Evolutionary conservation across 257 asterid species (phyloP), one percentile per base, ranked within the genome.

Genomic region (Craterostigma plantagineum): DNA sequence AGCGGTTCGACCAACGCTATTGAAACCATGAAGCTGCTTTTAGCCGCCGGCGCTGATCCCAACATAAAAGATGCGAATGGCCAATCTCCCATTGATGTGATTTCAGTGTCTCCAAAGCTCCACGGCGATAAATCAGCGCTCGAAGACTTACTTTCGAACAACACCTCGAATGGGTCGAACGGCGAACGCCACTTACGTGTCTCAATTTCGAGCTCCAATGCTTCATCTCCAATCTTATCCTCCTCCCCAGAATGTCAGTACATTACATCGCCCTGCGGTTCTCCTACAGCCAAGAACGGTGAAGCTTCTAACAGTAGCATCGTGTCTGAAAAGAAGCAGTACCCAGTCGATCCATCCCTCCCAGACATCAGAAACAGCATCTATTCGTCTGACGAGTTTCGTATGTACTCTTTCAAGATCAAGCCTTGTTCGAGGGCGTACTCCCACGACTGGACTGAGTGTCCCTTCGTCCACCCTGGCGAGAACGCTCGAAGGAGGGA

Each of bases 361-460:
- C 48, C 48, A 1, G 48, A 43, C 48, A 43, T 43, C 33, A 1
- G 48, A 9, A 16, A 43, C 13, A 16, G 48, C 13, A 33, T 18
- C 33, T 43, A 43, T 9, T 43, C 48, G 3, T 9, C 17, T 9
- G 48, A 43, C 13, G 48, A 43, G 33, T 43, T 43, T 15, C 48
- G 48, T 9, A 43, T 43, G 48, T 43, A 43, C 13, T 43, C 48
- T 2, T 43, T 43, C 33, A 43, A 43, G 48, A 30, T 43, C 33
- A 43, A 12, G 48, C 48, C 48, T 1, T 43, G 48, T 10, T 43
- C 48, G 13, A 43, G 48, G 48, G 48, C 48, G 1, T 43, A 43
- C 13, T 43, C 48, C 13, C 48, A 43, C 13, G 48, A 43, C 13
- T 43, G 48, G 48, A 43, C 48, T 10, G 48, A 43, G 48, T 43